Evolutionary conservation across 2,329 filamentous ascomycete species (phyloP), one percentile per base, ranked within the genome.

Genomic region (Aureobasidium leucospermi): DNA sequence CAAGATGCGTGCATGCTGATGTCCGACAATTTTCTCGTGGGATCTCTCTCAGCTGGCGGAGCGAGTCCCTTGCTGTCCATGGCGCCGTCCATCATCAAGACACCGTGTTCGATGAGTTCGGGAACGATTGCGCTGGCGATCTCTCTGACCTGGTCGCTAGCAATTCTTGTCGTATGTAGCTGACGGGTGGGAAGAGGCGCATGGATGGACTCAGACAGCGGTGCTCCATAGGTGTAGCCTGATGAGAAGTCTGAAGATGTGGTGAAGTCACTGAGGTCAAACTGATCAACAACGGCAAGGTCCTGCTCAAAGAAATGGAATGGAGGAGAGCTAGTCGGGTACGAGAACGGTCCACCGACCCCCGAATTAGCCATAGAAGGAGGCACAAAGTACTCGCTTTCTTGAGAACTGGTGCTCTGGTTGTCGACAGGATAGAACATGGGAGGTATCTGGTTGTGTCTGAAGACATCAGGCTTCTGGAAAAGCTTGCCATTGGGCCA

Each of bases 401-500:
- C 36, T 16, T 31, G 52, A 32, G 55, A 53, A 31, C 31, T 23
- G 15, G 3, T 49, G 19, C 5, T 28, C 29, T 52, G 32, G 13
- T 41, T 11, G 38, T 43, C 42, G 72, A 16, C 75, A 71, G 28
- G 51, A 41, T 11, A 57, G 29, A 31, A 62, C 32, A 38, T 49
- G 49, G 28, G 41, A 47, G 31, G 55, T 28, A 42, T 46, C 51
- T 36, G 45, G 23, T 43, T 38, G 48, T 55, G 29, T 48, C 38
- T 15, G 38, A 51, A 19, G 48, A 58, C 39, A 78, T 79, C 19
- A 78, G 78, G 85, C 85, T 89, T 85, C 90, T 88, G 15, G 76
- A 49, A 31, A 9, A 28, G 43, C 23, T 11, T 73, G 19, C 81
- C 75, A 68, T 88, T 91, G 7, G 90, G 90, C 88, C 89, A 95